A percentile compares a stretch with the other conserved stretches of the same genome.
Conservation (phyloP, 2,329 filamentous ascomycete genomes). For the Fusarium cicatricum region DNA sequence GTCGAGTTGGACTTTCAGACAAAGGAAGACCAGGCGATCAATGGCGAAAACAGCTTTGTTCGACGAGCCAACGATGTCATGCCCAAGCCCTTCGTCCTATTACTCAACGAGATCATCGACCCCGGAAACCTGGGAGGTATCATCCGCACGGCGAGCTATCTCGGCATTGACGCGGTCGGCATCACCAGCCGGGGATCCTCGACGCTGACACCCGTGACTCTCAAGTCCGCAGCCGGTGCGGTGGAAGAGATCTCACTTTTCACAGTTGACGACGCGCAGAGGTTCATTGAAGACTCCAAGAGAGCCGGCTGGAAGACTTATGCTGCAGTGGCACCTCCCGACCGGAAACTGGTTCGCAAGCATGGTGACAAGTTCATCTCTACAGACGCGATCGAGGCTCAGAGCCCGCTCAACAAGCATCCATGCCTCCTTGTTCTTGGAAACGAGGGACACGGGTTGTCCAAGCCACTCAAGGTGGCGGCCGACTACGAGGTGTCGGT, state of each 20-base stretch:
- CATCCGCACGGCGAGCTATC: slow-evolving; percentile 85
- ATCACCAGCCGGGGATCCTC: slow-evolving; percentile 79
- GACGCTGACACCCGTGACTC: slow-evolving; percentile 75
- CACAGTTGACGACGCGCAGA: slow-evolving; percentile 69
- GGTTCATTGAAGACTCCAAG: slow-evolving; percentile 75
- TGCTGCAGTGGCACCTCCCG: slow-evolving; percentile 69
- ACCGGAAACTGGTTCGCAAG: slow-evolving; percentile 45
- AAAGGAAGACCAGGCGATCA: slow-evolving; percentile 76
- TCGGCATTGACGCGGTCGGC: slow-evolving; percentile 86
- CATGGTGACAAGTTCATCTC: slow-evolving; percentile 57
- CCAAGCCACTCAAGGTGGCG: slow-evolving; percentile 67
- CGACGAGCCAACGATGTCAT: slow-evolving; percentile 42
- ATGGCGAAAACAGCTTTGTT: slow-evolving; percentile 68
- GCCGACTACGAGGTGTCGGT: slow-evolving; percentile 76
- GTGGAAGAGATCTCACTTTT: slow-evolving; percentile 82
- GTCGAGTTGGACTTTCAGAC: slow-evolving; percentile 73
- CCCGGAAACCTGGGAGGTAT: slow-evolving; percentile 92
- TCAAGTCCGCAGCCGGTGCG: slow-evolving; percentile 90
- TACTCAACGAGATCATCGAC: slow-evolving; percentile 81
- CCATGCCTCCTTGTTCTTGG: slow-evolving; percentile 86
- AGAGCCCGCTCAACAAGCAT: slow-evolving; percentile 62
- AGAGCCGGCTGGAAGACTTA: slow-evolving; percentile 83
- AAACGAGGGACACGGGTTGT: slow-evolving; percentile 79
- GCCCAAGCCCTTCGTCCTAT: slow-evolving; percentile 73
- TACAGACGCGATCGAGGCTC: slow-evolving; percentile 57